Base-by-base conservation (phyloP, 352 stramenopile species). In the Thalassiosira allenii region DNA sequence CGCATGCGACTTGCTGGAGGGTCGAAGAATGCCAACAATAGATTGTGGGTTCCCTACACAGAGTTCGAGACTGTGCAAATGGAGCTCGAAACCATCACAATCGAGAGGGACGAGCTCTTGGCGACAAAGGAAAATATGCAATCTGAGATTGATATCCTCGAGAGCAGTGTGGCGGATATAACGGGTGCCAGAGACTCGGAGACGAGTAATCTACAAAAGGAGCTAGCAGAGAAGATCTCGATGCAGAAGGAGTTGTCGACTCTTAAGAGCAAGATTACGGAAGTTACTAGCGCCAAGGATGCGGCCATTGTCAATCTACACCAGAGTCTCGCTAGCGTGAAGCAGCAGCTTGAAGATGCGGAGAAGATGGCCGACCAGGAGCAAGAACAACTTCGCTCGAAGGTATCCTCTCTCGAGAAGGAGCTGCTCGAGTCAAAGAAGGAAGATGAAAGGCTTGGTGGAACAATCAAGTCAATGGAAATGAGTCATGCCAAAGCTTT, bases 251-350 rank as follows among this genome's bases (percentile, higher is more conserved):
- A 54, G n/a, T 25, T 25, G 20, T 54, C 44, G 23, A 40, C 32
- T 14, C 43, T 72, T 29, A 33, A 56, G 40, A 20, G 2, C 12
- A 4, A 69, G 30, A 30, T 51, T 12, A 27, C 22, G 62, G 33
- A 71, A 71, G 27, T 59, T 17, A 32, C 62, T 32, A 34, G 41
- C 27, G 63, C 63, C 27, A 72, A 62, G 51, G 63, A 72, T 34
- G 12, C 51, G 52, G 29, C 59, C 23, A 17, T 72, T 6, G 49
- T 8, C 14, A 37, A 34, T 20, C 29, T 63, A 25, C 63, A 49
- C 14, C 29, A 65, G 9, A 20, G 23, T 6, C 44, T 54, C 4
- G 20, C 6, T 25, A 25, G 6, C 8, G 44, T 25, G 11, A 9
- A 54, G 20, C 44, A 54, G 20, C 11, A 54, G 44, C 5, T 54